Percentiles rank a stretch among this genome's conserved stretches.
These are phyloP conservation scores for Adansonia madagascariensis DNA, from an alignment of 441 rosid species.

Conservation along the genomic window DNA sequence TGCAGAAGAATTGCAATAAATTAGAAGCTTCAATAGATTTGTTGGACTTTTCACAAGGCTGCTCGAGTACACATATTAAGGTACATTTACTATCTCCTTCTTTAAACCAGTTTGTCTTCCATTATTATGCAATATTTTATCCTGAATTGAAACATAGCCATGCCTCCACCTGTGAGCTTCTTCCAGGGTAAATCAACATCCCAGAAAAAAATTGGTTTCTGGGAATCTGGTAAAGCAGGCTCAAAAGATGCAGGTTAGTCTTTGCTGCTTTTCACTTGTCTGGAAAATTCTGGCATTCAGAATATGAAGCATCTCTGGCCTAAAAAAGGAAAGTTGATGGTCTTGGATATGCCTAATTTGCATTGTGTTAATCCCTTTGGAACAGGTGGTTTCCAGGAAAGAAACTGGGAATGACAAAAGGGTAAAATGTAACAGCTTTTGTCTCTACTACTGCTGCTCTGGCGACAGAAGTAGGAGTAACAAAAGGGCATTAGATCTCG, in stretches of 20 bases:
- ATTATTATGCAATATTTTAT: background rate
- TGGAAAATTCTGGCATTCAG: background rate
- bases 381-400: conserved; percentile 49
- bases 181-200: conserved; percentile 49
- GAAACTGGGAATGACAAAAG: conserved; percentile 44
- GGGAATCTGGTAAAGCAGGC: conserved; percentile 43
- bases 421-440: conserved; percentile 28
- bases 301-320: background rate
- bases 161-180: conserved; percentile 16
- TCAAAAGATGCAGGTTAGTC: conserved; percentile 42
- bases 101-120: background rate
- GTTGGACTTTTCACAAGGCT: conserved; percentile 50
- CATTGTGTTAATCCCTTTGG: background rate
- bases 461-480: conserved; percentile 26
- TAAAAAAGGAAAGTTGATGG: conserved; percentile 1
- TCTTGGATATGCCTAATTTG: conserved; percentile 10
- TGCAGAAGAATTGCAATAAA: conserved; percentile 40
- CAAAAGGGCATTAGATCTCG: conserved; percentile 35
- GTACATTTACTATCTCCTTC: conserved; percentile 22
- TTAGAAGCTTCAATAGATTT: conserved; percentile 42
- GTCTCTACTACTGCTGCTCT: conserved; percentile 32
- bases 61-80: conserved; percentile 49
- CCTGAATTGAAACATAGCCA: background rate
- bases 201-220: conserved; percentile 44
- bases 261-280: background rate